These are phyloP conservation scores for Dentipellis fragilis DNA, from an alignment of 768 basidiomycete genomes.

Conservation along the genomic window DNA sequence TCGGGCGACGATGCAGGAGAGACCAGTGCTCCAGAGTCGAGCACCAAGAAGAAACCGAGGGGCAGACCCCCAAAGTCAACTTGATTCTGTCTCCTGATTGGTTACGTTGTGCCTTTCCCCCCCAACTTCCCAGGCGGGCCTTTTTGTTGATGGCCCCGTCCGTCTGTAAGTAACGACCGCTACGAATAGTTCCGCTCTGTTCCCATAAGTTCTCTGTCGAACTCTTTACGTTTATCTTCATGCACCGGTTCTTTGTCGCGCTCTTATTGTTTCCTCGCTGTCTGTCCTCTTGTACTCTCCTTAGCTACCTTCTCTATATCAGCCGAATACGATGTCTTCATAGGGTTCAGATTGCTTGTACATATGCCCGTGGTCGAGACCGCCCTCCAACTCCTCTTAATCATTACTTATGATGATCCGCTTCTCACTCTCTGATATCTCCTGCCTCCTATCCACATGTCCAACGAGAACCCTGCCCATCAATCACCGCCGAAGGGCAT, in stretches of 20 bases:
- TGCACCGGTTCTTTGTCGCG: neutral
- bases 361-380: constrained; percentile 9
- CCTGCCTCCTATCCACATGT: neutral
- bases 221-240: constrained; percentile 1
- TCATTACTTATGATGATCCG: constrained; percentile 4
- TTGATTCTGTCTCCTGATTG: constrained; percentile 14
- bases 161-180: constrained; percentile 21
- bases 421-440: constrained; percentile 1
- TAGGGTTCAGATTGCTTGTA: constrained; percentile 13
- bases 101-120: constrained; percentile 21
- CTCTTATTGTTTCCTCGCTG: neutral
- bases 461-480: constrained; percentile 1
- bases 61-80: constrained; percentile 51
- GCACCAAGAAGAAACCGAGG: constrained; percentile 61
- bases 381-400: constrained; percentile 3
- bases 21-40: constrained; percentile 34
- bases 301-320: constrained; percentile 11
- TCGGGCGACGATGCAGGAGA: constrained; percentile 30
- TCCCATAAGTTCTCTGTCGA: constrained; percentile 20
- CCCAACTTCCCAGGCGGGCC: constrained; percentile 12
- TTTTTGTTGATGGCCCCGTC: constrained; percentile 10
- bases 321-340: constrained; percentile 16
- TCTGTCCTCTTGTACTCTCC: neutral
- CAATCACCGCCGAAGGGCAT: constrained; percentile 11
- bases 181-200: constrained; percentile 24